phyloP scores from a whole-genome alignment of 208 protist genomes.

The Acanthamoeba royreba region DNA sequence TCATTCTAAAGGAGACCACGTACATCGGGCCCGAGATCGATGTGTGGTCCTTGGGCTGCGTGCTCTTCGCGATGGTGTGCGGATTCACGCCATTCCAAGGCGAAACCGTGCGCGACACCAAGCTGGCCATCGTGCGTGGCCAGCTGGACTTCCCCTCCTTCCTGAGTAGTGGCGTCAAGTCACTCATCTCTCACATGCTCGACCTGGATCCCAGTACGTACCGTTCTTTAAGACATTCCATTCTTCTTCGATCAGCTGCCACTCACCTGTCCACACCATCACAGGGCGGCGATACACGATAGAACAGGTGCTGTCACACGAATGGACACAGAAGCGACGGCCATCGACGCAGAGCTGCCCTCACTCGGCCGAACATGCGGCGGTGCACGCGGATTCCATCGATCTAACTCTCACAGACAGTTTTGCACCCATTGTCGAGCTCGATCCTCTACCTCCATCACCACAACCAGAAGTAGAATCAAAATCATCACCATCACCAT shows the following conservation, averaged over 20 bases:
- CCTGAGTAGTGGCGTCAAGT: neutral
- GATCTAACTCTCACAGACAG: too few species aligned
- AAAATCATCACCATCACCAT: too few species aligned
- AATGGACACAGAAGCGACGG: neutral
- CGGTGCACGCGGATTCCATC: too few species aligned
- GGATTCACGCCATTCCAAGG: neutral
- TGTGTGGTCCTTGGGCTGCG: neutral
- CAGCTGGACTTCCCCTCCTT: neutral
- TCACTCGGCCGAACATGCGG: too few species aligned
- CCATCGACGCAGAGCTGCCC: neutral
- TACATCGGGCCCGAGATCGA: slow-evolving; percentile 29
- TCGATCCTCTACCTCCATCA: too few species aligned
- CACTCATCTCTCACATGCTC: neutral
- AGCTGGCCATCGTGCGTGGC: neutral
- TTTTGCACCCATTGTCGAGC: too few species aligned
- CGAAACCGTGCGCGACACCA: neutral
- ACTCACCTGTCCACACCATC: too few species aligned
- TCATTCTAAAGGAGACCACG: neutral
- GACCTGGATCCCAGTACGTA: neutral
- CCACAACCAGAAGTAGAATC: too few species aligned
- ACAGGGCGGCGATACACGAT: neutral
- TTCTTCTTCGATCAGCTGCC: too few species aligned
- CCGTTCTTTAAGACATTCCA: too few species aligned
- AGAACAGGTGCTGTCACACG: neutral
- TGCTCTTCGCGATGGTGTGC: neutral